phyloP scores from a whole-genome alignment of 2,329 filamentous ascomycete species.

The Onygenales sp. region DNA sequence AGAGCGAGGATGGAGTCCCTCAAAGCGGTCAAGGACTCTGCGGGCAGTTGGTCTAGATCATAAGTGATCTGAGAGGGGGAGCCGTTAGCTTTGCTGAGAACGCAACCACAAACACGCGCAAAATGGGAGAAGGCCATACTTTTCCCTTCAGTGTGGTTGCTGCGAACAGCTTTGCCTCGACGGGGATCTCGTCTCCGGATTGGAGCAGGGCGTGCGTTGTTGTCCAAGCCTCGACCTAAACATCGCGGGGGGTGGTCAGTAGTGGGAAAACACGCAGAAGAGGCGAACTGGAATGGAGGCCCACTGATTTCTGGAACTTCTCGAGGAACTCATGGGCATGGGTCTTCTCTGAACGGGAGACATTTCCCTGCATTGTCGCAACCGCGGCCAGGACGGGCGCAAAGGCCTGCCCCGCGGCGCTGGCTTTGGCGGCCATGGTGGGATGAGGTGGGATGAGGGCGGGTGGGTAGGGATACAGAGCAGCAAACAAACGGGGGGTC shows the following conservation, averaged over 20 bases:
- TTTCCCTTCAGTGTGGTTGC: constrained; percentile 97
- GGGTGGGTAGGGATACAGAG: not conserved
- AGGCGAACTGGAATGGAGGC: constrained; percentile 19
- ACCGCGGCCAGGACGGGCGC: constrained; percentile 80
- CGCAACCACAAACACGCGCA: not conserved
- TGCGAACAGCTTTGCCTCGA: constrained; percentile 86
- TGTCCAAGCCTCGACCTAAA: constrained; percentile 79
- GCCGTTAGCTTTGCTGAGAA: not conserved
- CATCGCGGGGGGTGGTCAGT: constrained; percentile 10
- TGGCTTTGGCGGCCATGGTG: constrained; percentile 60
- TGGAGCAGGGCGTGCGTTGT: constrained; percentile 80
- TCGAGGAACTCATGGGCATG: constrained; percentile 87
- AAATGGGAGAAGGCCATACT: constrained; percentile 44
- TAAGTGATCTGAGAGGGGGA: constrained; percentile 68
- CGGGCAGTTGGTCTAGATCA: constrained; percentile 80
- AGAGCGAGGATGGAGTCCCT: constrained; percentile 76
- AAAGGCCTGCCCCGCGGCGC: constrained; percentile 58
- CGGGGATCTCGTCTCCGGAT: constrained; percentile 55
- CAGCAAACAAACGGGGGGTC: not conserved
- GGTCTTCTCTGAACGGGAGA: constrained; percentile 71
- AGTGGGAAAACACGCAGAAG: constrained; percentile 4
- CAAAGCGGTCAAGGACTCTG: constrained; percentile 62
- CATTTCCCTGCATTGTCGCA: constrained; percentile 79
- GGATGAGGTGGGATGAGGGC: constrained; percentile 6
- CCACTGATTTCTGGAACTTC: constrained; percentile 94